Conservation (phyloP, 257 asterid species). For the Nicotiana otophora region DNA sequence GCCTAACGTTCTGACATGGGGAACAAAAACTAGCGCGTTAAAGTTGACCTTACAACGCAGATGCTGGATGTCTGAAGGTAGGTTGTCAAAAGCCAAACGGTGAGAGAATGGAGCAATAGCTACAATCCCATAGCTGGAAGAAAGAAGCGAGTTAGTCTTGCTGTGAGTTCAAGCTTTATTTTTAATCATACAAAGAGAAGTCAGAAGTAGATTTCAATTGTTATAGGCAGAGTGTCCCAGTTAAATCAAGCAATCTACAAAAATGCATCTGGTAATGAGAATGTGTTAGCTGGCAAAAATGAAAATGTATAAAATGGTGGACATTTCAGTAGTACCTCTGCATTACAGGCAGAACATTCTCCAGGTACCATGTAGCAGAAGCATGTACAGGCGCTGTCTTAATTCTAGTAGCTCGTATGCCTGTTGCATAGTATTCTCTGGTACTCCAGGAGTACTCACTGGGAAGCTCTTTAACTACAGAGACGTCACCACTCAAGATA, state of each 20-base stretch:
- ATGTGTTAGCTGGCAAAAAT: neutral
- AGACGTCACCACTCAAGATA: slow-evolving; percentile 25
- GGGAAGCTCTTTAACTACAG: slow-evolving; percentile 35
- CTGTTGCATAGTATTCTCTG: slow-evolving; percentile 46
- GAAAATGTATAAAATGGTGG: neutral
- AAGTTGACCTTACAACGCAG: slow-evolving; percentile 44
- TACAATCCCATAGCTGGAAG: slow-evolving; percentile 36
- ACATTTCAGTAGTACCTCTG: slow-evolving; percentile 27
- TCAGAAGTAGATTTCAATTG: neutral
- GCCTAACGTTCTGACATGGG: slow-evolving; percentile 33
- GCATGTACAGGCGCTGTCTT: slow-evolving; percentile 47
- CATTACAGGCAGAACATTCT: slow-evolving; percentile 38
- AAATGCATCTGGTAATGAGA: neutral
- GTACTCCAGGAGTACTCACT: slow-evolving; percentile 38
- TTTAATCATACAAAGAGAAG: neutral
- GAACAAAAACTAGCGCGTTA: slow-evolving; percentile 37
- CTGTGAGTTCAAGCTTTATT: neutral
- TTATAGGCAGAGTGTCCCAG: neutral
- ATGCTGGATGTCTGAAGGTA: slow-evolving; percentile 36
- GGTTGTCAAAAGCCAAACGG: slow-evolving; percentile 39
- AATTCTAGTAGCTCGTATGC: slow-evolving; percentile 38
- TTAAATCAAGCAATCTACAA: neutral
- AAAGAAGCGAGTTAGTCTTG: neutral
- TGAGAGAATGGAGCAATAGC: slow-evolving; percentile 50
- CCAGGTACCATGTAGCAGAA: slow-evolving; percentile 41